Base-by-base conservation (phyloP, 2,329 filamentous ascomycete genomes). In the Fusarium sp. region DNA sequence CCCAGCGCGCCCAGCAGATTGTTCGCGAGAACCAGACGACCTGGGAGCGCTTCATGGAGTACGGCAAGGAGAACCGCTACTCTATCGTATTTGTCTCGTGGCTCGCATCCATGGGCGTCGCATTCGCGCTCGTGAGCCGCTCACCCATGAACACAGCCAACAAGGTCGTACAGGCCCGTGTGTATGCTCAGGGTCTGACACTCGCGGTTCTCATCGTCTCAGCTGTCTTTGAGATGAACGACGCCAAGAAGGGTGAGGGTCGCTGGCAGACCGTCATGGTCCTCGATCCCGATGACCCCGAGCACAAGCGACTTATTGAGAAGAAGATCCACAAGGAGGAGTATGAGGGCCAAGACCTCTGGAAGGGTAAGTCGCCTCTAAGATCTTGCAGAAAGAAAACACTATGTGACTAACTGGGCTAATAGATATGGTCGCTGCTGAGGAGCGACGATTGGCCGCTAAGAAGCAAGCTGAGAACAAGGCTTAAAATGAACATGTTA, bases 151-250 rank as follows among this genome's bases (percentile, higher is more conserved):
- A 88, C 56, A 91, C 90, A 5, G 85, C 89, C 69, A 95, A 98
- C 87, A 98, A 98, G 88, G 85, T 98, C 28, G 95, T 98, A 22
- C 95, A 98, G 87, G 95, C 95, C 30, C 92, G 95, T 89, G 93
- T 98, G 74, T 98, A 98, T 84, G 95, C 95, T 8, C 95, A 98
- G 86, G 94, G 93, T 11, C 85, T 97, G 77, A 97, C 95, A 10
- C 86, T 98, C 52, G 93, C 92, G 73, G 94, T 98, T 58, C 87
- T 98, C 64, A 89, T 97, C 79, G 90, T 94, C 64, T 93, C 91
- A 38, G 94, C 96, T 52, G 93, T 90, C 17, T 93, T 98, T 78
- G 95, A 98, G 89, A 87, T 89, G 73, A 84, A 83, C 61, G 96
- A 99, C 83, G 93, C 92, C 75, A 91, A 91, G 80, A 89, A 89